phyloP scores from a whole-genome alignment of 2,329 filamentous ascomycete species.

The Calycina herbarum region DNA sequence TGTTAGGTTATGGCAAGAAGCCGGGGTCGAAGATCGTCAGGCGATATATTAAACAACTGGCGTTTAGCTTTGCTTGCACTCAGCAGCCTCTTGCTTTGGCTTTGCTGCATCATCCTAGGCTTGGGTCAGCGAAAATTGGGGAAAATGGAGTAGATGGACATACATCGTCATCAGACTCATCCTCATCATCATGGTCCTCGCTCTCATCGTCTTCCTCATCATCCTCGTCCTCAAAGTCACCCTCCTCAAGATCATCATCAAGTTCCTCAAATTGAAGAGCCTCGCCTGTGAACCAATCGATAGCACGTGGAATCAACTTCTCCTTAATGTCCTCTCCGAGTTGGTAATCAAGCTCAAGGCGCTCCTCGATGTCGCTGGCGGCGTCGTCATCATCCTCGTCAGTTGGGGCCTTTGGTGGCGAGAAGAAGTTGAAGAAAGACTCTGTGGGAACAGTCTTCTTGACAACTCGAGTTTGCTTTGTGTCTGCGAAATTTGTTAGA shows the following conservation, averaged over 20 bases:
- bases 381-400: constrained; percentile 71
- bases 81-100: constrained; percentile 90
- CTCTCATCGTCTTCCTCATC: constrained; percentile 91
- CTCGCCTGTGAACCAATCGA: constrained; percentile 99
- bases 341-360: constrained; percentile 97
- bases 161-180: constrained; percentile 78
- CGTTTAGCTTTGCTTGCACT: constrained; percentile 90
- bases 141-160: constrained; percentile 17
- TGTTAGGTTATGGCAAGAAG: constrained; percentile 1
- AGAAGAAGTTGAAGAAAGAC: constrained; percentile 94
- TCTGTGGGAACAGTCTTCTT: constrained; percentile 99
- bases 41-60: background rate
- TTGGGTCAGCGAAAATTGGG: constrained; percentile 29
- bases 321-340: constrained; percentile 99
- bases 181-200: constrained; percentile 73
- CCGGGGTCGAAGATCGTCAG: constrained; percentile 2
- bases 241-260: constrained; percentile 75
- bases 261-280: constrained; percentile 95
- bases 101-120: constrained; percentile 80
- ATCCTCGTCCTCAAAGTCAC: constrained; percentile 79
- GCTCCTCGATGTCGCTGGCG: constrained; percentile 91
- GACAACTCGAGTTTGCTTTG: constrained; percentile 97
- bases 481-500: constrained; percentile 59
- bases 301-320: constrained; percentile 96
- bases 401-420: constrained; percentile 81